Conservation (phyloP, 495 filamentous ascomycete species). For the Trichocladium antarcticum region DNA sequence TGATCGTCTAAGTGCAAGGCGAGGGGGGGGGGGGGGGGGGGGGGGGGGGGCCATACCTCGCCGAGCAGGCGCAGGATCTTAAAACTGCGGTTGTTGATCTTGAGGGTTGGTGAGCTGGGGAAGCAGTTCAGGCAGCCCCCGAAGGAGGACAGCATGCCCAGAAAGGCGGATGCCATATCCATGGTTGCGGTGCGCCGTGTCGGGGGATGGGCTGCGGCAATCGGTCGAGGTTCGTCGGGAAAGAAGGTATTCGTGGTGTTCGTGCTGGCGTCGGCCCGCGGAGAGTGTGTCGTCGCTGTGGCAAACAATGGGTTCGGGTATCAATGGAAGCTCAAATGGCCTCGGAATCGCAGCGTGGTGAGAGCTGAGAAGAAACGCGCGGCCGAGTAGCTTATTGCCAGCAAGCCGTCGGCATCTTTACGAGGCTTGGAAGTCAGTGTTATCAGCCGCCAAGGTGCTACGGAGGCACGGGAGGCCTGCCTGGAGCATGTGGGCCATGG, state of each 20-base stretch:
- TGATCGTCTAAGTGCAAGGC: too few relatives aligned
- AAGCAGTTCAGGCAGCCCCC: conserved; percentile 94
- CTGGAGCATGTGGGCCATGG: too few relatives aligned
- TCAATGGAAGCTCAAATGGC: too few relatives aligned
- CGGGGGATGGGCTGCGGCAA: background rate
- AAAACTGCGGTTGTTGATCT: conserved; percentile 90
- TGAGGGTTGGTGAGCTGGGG: conserved; percentile 80
- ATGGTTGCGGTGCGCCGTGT: conserved; percentile 57
- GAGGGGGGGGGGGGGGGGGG: background rate
- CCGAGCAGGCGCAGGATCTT: conserved; percentile 89
- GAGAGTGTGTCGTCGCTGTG: too few relatives aligned
- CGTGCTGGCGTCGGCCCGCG: too few relatives aligned
- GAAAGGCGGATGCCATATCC: conserved; percentile 71
- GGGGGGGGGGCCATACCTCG: conserved; percentile 46
- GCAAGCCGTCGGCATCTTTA: background rate
- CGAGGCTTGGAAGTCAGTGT: background rate
- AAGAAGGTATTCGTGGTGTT: background rate
- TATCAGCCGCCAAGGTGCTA: background rate
- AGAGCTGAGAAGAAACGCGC: background rate
- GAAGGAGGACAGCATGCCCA: conserved; percentile 81
- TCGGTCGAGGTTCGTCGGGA: background rate
- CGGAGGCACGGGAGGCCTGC: background rate
- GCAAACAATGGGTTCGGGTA: too few relatives aligned
- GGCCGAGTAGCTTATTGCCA: background rate
- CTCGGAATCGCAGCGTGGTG: background rate